Evolutionary conservation across 805 yeast species (phyloP).

Genomic region (Ogataea pignaliae): DNA sequence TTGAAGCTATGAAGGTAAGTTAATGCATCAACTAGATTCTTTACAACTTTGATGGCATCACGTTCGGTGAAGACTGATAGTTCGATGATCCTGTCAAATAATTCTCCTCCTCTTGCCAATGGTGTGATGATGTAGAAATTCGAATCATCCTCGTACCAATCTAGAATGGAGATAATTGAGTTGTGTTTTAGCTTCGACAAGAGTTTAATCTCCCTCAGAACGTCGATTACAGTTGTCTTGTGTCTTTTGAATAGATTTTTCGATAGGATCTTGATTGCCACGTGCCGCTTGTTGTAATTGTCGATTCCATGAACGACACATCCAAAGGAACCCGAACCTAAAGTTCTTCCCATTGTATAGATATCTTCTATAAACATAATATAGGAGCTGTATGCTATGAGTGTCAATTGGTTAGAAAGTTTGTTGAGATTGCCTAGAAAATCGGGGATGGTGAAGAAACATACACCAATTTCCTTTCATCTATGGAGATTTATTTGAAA

Average conservation of each 20-base stretch:
- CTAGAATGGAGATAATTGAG: slow-evolving; percentile 75
- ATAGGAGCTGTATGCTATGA: too few species aligned
- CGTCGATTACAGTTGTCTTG: slow-evolving; percentile 59
- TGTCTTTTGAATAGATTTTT: slow-evolving; percentile 75
- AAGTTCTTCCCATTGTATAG: slow-evolving; percentile 33
- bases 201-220: slow-evolving; percentile 69
- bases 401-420: too few species aligned
- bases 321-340: slow-evolving; percentile 92
- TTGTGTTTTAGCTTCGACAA: slow-evolving; percentile 65
- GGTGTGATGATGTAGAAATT: slow-evolving; percentile 87
- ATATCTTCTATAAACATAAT: slow-evolving; percentile 36
- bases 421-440: too few species aligned
- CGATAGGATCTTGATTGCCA: slow-evolving; percentile 84
- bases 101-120: slow-evolving; percentile 88
- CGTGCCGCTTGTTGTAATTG: slow-evolving; percentile 49
- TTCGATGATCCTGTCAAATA: slow-evolving; percentile 76
- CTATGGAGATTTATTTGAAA: too few species aligned
- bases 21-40: slow-evolving; percentile 68
- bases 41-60: slow-evolving; percentile 70
- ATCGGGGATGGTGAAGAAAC: too few species aligned
- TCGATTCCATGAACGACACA: slow-evolving; percentile 67
- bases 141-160: slow-evolving; percentile 84
- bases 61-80: slow-evolving; percentile 77
- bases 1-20: slow-evolving; percentile 64
- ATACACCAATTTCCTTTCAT: too few species aligned